A percentile compares a stretch with the other conserved stretches of the same genome.
Evolutionary conservation across 176 grass and related monocot genomes (phyloP).

Genomic region (Metroxylon sagu): DNA sequence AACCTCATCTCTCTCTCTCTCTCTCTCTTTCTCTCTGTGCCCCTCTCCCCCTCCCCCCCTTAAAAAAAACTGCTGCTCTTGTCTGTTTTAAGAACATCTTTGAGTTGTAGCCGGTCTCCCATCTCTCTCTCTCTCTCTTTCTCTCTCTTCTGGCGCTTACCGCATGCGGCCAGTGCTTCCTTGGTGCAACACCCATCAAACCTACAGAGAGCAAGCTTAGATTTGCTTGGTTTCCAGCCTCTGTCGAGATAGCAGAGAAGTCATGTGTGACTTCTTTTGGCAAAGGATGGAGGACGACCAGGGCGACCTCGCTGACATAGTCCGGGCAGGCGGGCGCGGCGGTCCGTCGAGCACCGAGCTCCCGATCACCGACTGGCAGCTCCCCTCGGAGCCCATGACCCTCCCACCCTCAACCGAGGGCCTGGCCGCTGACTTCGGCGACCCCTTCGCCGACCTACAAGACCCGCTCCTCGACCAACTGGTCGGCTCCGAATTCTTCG

Average conservation of each 20-base stretch:
- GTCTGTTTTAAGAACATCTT: not conserved
- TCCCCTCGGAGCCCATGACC: not conserved
- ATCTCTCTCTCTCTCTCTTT: no score
- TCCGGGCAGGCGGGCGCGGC: not conserved
- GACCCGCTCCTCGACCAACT: slow-evolving; percentile 14
- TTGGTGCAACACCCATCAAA: not conserved
- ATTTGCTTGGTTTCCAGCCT: no score
- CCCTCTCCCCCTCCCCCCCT: not conserved
- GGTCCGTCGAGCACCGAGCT: not conserved
- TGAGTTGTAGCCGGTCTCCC: no score
- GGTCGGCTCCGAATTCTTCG: slow-evolving; percentile 8
- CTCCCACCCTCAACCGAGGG: slow-evolving; percentile 24
- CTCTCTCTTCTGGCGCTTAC: no score
- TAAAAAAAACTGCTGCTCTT: not conserved
- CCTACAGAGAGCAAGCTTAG: no score
- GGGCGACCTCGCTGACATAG: slow-evolving; percentile 15
- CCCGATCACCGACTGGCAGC: not conserved
- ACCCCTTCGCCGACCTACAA: slow-evolving; percentile 14
- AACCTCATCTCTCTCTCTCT: not conserved
- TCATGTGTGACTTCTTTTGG: slow-evolving; percentile 90
- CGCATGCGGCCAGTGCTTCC: not conserved
- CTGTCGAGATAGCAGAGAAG: not conserved
- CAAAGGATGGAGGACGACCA: slow-evolving; percentile 12
- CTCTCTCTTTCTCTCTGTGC: not conserved
- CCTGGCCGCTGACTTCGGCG: slow-evolving; percentile 15